phyloP scores from a whole-genome alignment of 495 filamentous ascomycete species.

The Bathelium albidoporum region DNA sequence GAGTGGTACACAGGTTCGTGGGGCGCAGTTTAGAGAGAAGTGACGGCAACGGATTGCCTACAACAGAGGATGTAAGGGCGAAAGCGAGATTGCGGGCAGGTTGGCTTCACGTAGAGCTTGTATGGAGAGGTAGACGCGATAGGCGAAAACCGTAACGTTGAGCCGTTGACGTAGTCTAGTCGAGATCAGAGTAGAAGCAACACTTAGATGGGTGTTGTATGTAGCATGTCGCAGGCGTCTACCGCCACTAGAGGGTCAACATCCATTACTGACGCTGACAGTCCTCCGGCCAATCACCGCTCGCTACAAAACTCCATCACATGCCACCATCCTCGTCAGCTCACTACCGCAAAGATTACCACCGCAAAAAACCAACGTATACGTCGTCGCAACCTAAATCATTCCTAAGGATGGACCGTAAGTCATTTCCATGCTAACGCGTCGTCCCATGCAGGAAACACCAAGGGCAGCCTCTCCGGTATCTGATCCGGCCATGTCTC shows the following conservation, averaged over 20 bases:
- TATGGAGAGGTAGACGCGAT: too few species aligned
- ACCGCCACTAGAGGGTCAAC: background rate
- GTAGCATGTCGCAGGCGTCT: background rate
- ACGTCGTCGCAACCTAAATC: background rate
- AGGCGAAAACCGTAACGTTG: too few species aligned
- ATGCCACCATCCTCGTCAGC: background rate
- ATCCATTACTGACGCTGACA: too few species aligned
- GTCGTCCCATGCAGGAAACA: conserved; percentile 45
- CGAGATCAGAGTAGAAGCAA: too few species aligned
- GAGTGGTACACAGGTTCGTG: background rate
- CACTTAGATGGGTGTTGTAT: too few species aligned
- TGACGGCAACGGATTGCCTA: background rate
- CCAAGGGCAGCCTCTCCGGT: conserved; percentile 41
- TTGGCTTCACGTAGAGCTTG: background rate
- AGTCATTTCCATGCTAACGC: conserved; percentile 11
- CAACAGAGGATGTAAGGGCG: background rate
- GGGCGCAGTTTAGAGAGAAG: background rate
- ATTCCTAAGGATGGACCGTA: background rate
- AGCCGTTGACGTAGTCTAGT: too few species aligned
- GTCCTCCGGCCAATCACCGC: background rate
- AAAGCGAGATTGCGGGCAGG: background rate
- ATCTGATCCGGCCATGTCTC: conserved; percentile 48
- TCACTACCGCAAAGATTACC: background rate
- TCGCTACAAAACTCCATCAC: background rate
- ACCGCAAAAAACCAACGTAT: background rate